Conservation (phyloP, 108 stramenopile genomes). For the Nannochloropsis oceanica region DNA sequence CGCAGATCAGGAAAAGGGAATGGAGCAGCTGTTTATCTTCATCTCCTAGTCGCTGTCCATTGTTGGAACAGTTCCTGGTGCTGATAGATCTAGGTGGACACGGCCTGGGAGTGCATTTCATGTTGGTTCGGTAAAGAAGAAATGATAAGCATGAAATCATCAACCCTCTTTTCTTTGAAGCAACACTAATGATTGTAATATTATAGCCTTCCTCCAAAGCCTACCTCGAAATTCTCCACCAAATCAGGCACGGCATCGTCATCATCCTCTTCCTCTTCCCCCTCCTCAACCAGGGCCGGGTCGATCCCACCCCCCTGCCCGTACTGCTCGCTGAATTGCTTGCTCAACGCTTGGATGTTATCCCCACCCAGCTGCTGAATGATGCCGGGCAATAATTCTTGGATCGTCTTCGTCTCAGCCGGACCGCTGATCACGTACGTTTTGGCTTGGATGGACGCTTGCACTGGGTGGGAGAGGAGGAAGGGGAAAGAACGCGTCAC, state of each 20-base stretch:
- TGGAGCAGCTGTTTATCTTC: too few species aligned
- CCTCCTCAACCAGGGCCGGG: neutral
- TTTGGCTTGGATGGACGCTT: constrained; percentile 86
- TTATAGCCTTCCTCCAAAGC: neutral
- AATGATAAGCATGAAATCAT: too few species aligned
- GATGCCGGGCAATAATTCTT: constrained; percentile 83
- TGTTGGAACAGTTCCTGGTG: too few species aligned
- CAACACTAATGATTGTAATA: too few species aligned
- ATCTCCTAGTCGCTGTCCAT: too few species aligned
- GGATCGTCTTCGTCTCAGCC: constrained; percentile 71
- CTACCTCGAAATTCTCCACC: constrained; percentile 42
- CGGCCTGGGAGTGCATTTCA: too few species aligned
- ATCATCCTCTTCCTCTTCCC: constrained; percentile 11
- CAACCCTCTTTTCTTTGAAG: too few species aligned
- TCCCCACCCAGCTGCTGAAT: constrained; percentile 89
- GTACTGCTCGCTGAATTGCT: neutral
- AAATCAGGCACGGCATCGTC: constrained; percentile 42
- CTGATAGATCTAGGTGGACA: too few species aligned
- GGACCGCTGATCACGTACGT: constrained; percentile 87
- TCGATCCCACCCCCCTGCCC: neutral
- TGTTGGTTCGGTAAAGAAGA: too few species aligned
- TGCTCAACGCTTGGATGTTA: constrained; percentile 37
- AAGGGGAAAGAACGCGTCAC: neutral
- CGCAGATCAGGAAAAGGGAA: too few species aligned
- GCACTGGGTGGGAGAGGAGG: constrained; percentile 48